Base-by-base conservation (phyloP, 2,329 filamentous ascomycete species). In the Ophiostoma novo-ulmi region DNA sequence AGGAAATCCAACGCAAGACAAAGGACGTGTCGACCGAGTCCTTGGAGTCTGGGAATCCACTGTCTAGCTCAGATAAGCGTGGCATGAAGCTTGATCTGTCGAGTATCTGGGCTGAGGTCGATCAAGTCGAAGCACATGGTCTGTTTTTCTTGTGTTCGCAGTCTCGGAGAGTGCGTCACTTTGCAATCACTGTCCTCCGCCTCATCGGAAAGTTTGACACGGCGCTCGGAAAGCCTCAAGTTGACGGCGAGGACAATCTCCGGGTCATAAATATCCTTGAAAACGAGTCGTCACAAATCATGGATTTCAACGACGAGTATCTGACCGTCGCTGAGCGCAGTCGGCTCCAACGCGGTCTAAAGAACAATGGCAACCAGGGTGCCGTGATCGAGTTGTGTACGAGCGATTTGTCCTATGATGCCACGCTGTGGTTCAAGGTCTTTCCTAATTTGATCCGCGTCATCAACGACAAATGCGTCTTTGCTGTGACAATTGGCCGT, bases 131-230 rank as follows among this genome's bases (percentile, higher is more conserved):
- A 79, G 96, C 94, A 0, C 95, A 98, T 77, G 96, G 95, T 0
- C 81, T 99, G 2, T 99, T 99, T 82, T 99, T 99, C 78, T 82
- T 99, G 7, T 99, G 95, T 79, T 99, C 95, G 0, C 95, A 98
- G 75, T 97, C 95, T 6, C 87, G 93, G 69, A 88, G 92, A 70
- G 95, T 99, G 36, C 89, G 95, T 69, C 86, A 92, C 71, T 97
- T 95, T 78, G 94, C 95, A 2, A 92, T 99, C 69, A 97, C 92
- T 1, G 94, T 99, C 1, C 83, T 99, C 36, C 91, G 93, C 5
- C 86, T 98, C 35, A 94, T 98, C 73, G 94, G 90, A 1, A 94
- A 99, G 75, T 98, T 99, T 74, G 95, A 99, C 76, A 89, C 86
- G 17, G 94, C 93, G 1, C 85, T 99, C 3, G 91, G 92, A 14